Evolutionary conservation across 2,329 filamentous ascomycete species (phyloP), one percentile per base, ranked within the genome.

Genomic region (Cladosporium sp.): DNA sequence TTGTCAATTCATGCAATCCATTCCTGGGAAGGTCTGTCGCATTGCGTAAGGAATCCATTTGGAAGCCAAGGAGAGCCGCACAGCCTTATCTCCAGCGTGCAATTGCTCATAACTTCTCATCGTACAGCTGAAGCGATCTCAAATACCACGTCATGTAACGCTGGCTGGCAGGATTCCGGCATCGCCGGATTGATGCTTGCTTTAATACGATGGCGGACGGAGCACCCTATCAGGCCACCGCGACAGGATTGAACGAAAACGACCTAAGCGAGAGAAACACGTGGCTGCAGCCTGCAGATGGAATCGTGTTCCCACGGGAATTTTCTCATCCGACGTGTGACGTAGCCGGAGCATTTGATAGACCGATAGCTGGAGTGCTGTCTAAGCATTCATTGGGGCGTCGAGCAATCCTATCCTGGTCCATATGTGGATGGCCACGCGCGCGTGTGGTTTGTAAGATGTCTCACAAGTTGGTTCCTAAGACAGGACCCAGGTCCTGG

Each of bases 161-260:
- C 28, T 55, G 51, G 39, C 39, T 30, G 9, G 37, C 22, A 43
- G 51, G 51, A 43, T 55, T 12, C 51, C 51, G 51, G 54, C 54
- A 43, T 49, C 40, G 54, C 54, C 54, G 54, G 49, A 15, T 6
- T 22, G 22, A 34, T 36, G 39, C 51, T 43, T 9, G 30, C 19
- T 51, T 20, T 34, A 12, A 34, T 43, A 55, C 38, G 39, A 38
- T 38, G 51, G 19, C 15, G 25, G 25, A 25, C 25, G 25, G 25
- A 43, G 9, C 8, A 28, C 30, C 14, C 22, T 38, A 20, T 56
- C 54, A 56, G 54, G 54, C 54, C 42, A 56, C 54, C 54, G 22
- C 19, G 11, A 19, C 15, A 5, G 17, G 36, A n/a, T 19, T 55
- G 7, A 17, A 45, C 51, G 25, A 43, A 55, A 49, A 34, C 14